A percentile compares a stretch with the other conserved stretches of the same genome.
These are phyloP conservation scores for Fusarium marasasianum DNA, from an alignment of 2,329 filamentous ascomycete genomes.

Conservation along the genomic window DNA sequence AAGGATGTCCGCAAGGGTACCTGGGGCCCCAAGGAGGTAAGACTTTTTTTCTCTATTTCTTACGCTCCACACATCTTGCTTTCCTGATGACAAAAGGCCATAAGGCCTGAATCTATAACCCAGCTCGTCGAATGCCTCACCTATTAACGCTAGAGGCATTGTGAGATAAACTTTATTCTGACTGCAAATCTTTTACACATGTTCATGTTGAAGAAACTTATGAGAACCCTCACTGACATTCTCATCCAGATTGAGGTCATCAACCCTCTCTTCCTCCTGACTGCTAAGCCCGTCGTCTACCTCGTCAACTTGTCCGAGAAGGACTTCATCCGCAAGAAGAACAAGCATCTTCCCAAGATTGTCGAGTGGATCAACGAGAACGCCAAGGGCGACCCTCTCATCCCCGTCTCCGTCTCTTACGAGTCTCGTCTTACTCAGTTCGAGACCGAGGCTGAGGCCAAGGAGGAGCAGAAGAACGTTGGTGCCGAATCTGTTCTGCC, in stretches of 20 bases:
- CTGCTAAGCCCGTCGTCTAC: conserved; percentile 96
- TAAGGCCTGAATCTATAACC: conserved; percentile 92
- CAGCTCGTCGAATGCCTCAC: conserved; percentile 98
- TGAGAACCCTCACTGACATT: conserved; percentile 37
- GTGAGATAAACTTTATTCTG: conserved; percentile 89
- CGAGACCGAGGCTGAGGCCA: conserved; percentile 77
- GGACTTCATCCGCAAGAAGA: conserved; percentile 98
- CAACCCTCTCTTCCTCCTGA: conserved; percentile 94
- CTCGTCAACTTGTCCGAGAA: conserved; percentile 96
- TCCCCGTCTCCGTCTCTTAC: conserved; percentile 91
- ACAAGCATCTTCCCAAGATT: conserved; percentile 96
- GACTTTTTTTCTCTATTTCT: conserved; percentile 44
- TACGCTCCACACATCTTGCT: conserved; percentile 25
- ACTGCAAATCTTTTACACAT: conserved; percentile 48
- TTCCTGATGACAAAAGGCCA: conserved; percentile 98
- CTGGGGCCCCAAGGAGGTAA: conserved; percentile 96
- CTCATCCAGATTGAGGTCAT: conserved; percentile 86
- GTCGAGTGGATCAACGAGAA: conserved; percentile 96
- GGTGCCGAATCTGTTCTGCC: conserved; percentile 88
- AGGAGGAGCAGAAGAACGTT: conserved; percentile 88
- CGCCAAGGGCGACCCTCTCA: conserved; percentile 85
- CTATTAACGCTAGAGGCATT: conserved; percentile 77
- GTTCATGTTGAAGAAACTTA: not conserved
- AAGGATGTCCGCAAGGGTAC: conserved; percentile 93
- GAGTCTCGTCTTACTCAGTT: conserved; percentile 91